Base-by-base conservation (phyloP, 208 protist genomes). In the Trypanosoma lewisi region DNA sequence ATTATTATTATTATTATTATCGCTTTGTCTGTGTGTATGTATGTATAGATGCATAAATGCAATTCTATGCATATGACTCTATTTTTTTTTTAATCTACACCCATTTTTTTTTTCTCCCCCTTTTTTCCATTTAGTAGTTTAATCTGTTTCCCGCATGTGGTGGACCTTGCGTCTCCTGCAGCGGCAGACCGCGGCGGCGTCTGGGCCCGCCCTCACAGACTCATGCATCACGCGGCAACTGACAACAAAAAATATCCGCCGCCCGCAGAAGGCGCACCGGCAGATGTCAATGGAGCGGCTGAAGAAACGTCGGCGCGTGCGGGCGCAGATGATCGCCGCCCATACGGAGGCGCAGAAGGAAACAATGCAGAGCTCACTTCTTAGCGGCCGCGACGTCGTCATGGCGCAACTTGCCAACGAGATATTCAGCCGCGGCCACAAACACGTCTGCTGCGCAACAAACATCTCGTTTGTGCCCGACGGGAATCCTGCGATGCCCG, bases 381-480 rank as follows among this genome's bases (percentile, higher is more conserved):
- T 77, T 11, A 83, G 77, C 48, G 86, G 78, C n/a, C 79, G 89
- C 4, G 86, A 95, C 65, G 47, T 93, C 14, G 48, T 91, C 14
- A 71, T 93, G 59, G 81, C 79, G 0, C 83, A 93, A 49, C 59
- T 95, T 4, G 84, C 89, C 0, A 83, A 95, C 68, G 80, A 88
- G 45, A 90, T 95, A 21, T 95, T 95, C 58, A 79, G 80, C 56
- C 80, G 82, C 56, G 89, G 89, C 2, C 86, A 93, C 59, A 68
- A 69, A 39, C 82, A 92, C 44, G 45, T 83, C 14, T 80, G 72
- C 25, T 90, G 75, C 19, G 89, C 89, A n/a, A 93, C 76, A 51
- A 93, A 90, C 62, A 68, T 95, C 2, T 69, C 72, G 11, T 93
- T 90, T 68, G 85, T 93, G 0, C 89, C 89, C 0, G 81, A 95